Evolutionary conservation across 805 yeast species (phyloP), one percentile per base, ranked within the genome.

Genomic region (Yamadazyma sp.): DNA sequence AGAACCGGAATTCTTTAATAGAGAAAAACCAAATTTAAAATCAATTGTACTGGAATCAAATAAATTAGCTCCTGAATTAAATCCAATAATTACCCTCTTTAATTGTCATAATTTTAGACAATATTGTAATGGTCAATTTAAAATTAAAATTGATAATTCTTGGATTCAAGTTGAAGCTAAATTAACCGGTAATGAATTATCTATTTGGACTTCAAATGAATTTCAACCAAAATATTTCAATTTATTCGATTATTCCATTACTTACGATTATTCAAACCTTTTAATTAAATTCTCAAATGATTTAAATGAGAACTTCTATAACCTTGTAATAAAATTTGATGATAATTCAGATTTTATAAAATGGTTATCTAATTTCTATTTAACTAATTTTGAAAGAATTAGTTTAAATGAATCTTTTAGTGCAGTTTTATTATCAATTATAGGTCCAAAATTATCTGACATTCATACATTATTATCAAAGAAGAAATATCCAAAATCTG

Each of bases 21-120:
- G 27, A 14, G 40, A 42, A 21, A 34, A 31, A 5, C 40, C 40
- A 19, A 31, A 36, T 19, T 38, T 41, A 19, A 23, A 33, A 12
- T 38, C 35, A 17, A 16, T 30, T 7, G 23, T 41, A 10, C 15
- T n/a, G 6, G 23, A 33, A 2, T 27, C 24, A 12, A 31, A 34
- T 18, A 49, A 47, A 20, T 49, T 65, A 23, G 84, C 88, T 0
- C 75, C 76, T 11, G 91, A 85, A 51, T 65, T 86, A 52, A 58
- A 77, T 11, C 94, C 95, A 0, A 71, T 84, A 8, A 73, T 86
- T 24, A 80, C 86, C 14, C 66, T 86, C 44, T 65, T 84, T 36
- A 74, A 75, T 30, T 79, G 88, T 13, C 95, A 86, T 51, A 76
- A 77, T 42, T 69, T 77, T 16, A 69, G 95, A 31, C 66, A 75